A percentile compares a stretch with the other conserved stretches of the same genome.
These are phyloP conservation scores for Neurospora sublineolata DNA, from an alignment of 495 filamentous ascomycete species.

Conservation along the genomic window DNA sequence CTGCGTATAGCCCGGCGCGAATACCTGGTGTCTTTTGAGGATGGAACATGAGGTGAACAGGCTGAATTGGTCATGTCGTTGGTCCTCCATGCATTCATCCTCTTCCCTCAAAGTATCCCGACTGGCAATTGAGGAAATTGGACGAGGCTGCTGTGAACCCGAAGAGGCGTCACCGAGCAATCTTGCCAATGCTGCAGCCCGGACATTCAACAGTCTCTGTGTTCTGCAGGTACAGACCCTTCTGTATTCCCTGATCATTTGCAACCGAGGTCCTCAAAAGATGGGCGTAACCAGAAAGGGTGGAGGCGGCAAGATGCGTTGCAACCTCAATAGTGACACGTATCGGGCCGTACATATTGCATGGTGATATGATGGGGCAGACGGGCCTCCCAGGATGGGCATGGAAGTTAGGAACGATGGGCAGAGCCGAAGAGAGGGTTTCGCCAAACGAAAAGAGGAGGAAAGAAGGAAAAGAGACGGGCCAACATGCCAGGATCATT, in stretches of 20 bases:
- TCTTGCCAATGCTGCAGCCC: neutral
- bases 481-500: neutral
- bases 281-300: neutral
- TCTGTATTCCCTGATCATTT: neutral
- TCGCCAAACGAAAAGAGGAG: neutral
- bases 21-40: neutral
- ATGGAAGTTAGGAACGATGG: neutral
- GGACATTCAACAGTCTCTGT: neutral
- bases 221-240: neutral
- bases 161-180: neutral
- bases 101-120: neutral
- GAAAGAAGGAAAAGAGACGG: neutral
- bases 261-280: neutral
- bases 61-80: neutral
- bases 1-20: neutral
- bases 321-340: neutral
- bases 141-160: neutral
- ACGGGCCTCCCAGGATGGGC: neutral
- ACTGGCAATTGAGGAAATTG: neutral
- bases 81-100: neutral
- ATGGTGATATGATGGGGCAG: neutral
- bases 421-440: neutral
- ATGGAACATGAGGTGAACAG: neutral
- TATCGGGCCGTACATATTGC: neutral
- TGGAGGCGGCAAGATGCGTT: neutral